These are phyloP conservation scores for Paramarasmius palmivorus DNA, from an alignment of 1,284 basidiomycete species.

Conservation along the genomic window DNA sequence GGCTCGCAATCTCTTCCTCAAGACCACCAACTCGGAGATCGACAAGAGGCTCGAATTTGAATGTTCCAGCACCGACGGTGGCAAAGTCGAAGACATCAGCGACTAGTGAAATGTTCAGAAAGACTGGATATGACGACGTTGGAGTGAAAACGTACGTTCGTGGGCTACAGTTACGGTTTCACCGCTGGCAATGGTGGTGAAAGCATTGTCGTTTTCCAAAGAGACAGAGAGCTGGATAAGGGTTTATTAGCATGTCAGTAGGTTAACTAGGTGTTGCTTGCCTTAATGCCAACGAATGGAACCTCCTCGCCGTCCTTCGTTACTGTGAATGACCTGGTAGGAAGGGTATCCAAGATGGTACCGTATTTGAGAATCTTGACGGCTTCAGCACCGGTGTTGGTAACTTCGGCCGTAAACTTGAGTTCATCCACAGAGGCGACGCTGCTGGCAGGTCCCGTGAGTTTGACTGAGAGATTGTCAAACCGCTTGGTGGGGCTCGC, in stretches of 20 bases:
- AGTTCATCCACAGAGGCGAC: conserved; percentile 40
- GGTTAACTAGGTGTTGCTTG: conserved; percentile 11
- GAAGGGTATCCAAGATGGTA: conserved; percentile 44
- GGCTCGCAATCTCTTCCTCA: too few relatives aligned
- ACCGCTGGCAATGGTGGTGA: conserved; percentile 39
- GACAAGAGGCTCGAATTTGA: too few relatives aligned
- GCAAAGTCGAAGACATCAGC: too few relatives aligned
- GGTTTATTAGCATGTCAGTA: not conserved
- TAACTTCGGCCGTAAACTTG: conserved; percentile 38
- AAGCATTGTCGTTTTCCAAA: conserved; percentile 38
- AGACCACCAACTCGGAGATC: too few relatives aligned
- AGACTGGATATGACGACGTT: too few relatives aligned
- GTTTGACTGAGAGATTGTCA: conserved; percentile 30
- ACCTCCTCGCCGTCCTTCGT: conserved; percentile 38
- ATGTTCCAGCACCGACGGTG: too few relatives aligned
- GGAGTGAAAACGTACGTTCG: too few relatives aligned
- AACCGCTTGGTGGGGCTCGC: conserved; percentile 32
- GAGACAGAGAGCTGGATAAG: conserved; percentile 33
- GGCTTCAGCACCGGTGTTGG: conserved; percentile 36
- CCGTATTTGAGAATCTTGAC: conserved; percentile 42
- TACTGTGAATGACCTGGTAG: conserved; percentile 44
- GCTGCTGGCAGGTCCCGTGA: conserved; percentile 29
- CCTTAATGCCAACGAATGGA: conserved; percentile 43
- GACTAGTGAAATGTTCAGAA: too few relatives aligned
- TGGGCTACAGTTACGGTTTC: conserved; percentile 39